These are phyloP conservation scores for Daldinia decipiens DNA, from an alignment of 495 filamentous ascomycete species.

Conservation along the genomic window DNA sequence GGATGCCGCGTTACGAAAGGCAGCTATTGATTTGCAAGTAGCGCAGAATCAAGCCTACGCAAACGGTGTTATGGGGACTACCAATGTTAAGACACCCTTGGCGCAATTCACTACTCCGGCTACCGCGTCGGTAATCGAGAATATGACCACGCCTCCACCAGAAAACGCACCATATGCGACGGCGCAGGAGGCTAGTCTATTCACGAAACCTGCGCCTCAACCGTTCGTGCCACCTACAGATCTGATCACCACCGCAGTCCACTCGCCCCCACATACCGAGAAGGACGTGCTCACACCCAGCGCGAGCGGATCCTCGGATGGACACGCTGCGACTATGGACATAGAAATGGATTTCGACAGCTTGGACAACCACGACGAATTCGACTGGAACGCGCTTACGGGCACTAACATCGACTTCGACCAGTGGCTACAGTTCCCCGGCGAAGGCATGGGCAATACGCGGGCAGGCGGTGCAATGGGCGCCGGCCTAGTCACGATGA, in stretches of 20 bases:
- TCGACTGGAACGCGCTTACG: slow-evolving; percentile 53
- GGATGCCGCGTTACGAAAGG: slow-evolving; percentile 83
- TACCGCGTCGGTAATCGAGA: slow-evolving; percentile 26
- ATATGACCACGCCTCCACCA: slow-evolving; percentile 56
- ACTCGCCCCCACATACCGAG: slow-evolving; percentile 50
- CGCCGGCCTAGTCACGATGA: slow-evolving; percentile 35
- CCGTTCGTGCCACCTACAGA: slow-evolving; percentile 32
- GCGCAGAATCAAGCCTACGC: slow-evolving; percentile 32
- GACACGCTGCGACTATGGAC: slow-evolving; percentile 32
- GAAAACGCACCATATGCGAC: slow-evolving; percentile 52
- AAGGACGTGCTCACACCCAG: slow-evolving; percentile 48
- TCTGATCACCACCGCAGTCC: slow-evolving; percentile 28
- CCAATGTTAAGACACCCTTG: slow-evolving; percentile 34
- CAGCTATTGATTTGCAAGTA: slow-evolving; percentile 64
- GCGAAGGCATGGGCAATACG: slow-evolving; percentile 45
- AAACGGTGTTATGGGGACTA: slow-evolving; percentile 27
- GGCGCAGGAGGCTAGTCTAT: slow-evolving; percentile 39
- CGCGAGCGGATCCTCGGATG: slow-evolving; percentile 46
- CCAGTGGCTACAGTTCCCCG: slow-evolving; percentile 57
- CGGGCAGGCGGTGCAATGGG: slow-evolving; percentile 4
- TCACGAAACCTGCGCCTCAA: slow-evolving; percentile 33
- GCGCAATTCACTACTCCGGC: slow-evolving; percentile 35
- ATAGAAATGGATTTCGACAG: slow-evolving; percentile 44
- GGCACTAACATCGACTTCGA: slow-evolving; percentile 55
- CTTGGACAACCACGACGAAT: slow-evolving; percentile 46